Evolutionary conservation across 192 early-diverging fungal genomes (phyloP).

Genomic region (Rhizophagus clarus): DNA sequence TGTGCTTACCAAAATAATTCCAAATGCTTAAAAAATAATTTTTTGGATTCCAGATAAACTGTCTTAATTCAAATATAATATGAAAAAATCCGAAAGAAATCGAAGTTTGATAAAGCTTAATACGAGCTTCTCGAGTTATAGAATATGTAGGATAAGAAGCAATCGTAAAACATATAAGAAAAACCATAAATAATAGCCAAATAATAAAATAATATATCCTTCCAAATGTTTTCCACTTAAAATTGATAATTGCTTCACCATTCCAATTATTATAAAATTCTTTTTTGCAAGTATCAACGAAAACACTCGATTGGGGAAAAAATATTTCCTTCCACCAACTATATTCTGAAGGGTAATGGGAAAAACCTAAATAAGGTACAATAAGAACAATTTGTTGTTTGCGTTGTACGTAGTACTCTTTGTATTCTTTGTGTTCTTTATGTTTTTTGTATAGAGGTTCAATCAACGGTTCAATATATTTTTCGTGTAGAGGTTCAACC

Average conservation of each 20-base stretch:
- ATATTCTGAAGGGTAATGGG: not conserved
- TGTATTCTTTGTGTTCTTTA: too few relatives aligned
- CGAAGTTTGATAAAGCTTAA: not conserved
- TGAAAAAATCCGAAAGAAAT: not conserved
- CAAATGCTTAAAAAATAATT: not conserved
- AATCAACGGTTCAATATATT: too few relatives aligned
- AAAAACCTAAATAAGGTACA: not conserved
- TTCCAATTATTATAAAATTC: constrained; percentile 7
- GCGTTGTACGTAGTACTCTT: too few relatives aligned
- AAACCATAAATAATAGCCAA: not conserved
- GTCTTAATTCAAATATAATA: constrained; percentile 13
- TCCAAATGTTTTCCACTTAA: constrained; percentile 14
- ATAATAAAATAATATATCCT: not conserved
- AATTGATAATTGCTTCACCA: constrained; percentile 17
- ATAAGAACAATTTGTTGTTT: not conserved
- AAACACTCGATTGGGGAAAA: not conserved
- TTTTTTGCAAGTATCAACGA: not conserved
- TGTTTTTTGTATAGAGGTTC: too few relatives aligned
- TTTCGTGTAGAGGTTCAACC: fast-evolving
- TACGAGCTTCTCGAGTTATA: not conserved
- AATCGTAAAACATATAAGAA: not conserved
- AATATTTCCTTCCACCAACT: not conserved
- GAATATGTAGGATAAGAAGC: not conserved
- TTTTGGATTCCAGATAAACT: not conserved
- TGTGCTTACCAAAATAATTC: constrained; percentile 9